Evolutionary conservation across 495 filamentous ascomycete species (phyloP).

Genomic region (Apodospora peruviana): DNA sequence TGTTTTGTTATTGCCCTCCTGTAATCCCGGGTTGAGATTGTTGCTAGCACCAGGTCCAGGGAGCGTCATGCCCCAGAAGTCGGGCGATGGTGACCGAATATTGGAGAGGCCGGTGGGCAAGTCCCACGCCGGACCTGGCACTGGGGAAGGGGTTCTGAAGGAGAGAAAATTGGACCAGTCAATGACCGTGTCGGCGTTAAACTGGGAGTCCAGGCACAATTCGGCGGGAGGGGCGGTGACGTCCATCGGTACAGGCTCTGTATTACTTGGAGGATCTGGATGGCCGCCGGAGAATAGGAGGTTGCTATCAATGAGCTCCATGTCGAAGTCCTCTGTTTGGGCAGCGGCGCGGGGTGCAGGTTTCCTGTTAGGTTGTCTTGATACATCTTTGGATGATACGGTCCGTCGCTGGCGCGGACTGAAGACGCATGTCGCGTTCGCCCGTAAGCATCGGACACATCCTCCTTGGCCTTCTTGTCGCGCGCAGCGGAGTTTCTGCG

Average conservation of each 20-base stretch:
- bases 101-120: background rate
- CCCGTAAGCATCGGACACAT: constrained; percentile 6
- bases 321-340: background rate
- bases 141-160: background rate
- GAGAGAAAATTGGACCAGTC: background rate
- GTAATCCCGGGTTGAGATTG: too few relatives aligned
- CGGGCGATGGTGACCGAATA: background rate
- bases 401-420: constrained; percentile 7
- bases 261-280: background rate
- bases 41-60: background rate
- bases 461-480: constrained; percentile 1
- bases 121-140: background rate
- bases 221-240: background rate
- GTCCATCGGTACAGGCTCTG: background rate
- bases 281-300: background rate
- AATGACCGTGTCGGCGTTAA: background rate
- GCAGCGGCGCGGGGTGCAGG: background rate
- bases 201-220: too few relatives aligned
- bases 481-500: constrained; percentile 7
- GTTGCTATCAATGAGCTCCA: background rate
- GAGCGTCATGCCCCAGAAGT: background rate
- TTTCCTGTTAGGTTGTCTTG: background rate
- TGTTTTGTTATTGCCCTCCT: background rate
- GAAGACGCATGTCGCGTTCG: constrained; percentile 8
- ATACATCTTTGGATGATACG: background rate